Evolutionary conservation across 23 red algal genomes (phyloP).

Genomic region (Chondrus crispus): DNA sequence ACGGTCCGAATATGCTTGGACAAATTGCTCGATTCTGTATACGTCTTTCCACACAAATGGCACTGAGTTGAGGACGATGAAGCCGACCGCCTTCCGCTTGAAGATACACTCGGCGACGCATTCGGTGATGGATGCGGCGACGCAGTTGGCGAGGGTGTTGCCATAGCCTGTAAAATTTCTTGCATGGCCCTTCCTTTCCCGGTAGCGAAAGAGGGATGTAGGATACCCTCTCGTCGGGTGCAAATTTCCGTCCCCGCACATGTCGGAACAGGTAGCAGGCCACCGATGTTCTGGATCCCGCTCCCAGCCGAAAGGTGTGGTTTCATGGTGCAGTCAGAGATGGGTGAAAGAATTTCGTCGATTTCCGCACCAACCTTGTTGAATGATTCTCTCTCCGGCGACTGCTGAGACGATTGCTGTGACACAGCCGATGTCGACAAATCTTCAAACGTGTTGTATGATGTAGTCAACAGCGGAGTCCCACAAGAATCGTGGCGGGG

Average conservation of each 20-base stretch:
- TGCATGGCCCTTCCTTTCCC: not conserved
- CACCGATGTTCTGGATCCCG: not conserved
- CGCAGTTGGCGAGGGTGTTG: not conserved
- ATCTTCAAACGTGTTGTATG: not conserved
- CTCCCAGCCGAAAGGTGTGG: not conserved
- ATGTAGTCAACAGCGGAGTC: not conserved
- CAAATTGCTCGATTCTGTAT: constrained; percentile 57
- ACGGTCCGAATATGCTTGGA: constrained; percentile 62
- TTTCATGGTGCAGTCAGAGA: not conserved
- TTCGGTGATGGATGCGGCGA: not conserved
- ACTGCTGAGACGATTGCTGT: not conserved
- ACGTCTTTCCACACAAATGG: constrained; percentile 35
- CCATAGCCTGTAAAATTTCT: not conserved
- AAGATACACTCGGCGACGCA: not conserved
- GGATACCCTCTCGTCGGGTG: not conserved
- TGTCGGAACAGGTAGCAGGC: not conserved
- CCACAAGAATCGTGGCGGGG: too few species aligned
- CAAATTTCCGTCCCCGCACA: not conserved
- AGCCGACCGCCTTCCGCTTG: not conserved
- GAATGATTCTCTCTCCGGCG: not conserved
- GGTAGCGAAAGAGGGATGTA: not conserved
- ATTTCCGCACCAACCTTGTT: constrained; percentile 2
- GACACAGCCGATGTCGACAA: not conserved
- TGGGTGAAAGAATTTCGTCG: not conserved
- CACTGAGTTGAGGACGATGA: constrained; percentile 6